A percentile compares a stretch with the other conserved stretches of the same genome.
These are phyloP conservation scores for Ganoderma leucocontextum DNA, from an alignment of 1,284 basidiomycete genomes.

Conservation along the genomic window DNA sequence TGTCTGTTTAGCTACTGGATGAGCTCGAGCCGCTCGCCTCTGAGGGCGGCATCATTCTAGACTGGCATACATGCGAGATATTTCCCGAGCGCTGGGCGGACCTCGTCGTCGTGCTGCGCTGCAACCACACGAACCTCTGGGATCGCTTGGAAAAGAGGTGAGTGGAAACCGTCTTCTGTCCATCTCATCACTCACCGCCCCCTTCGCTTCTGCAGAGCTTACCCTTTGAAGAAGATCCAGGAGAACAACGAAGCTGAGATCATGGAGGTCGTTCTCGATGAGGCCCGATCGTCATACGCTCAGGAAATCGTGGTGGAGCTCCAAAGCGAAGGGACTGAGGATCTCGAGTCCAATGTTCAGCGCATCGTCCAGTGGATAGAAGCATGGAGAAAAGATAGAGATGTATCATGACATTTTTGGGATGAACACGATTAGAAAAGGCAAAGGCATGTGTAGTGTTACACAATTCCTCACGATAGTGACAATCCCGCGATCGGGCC, in stretches of 20 bases:
- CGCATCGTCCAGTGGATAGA: conserved; percentile 89
- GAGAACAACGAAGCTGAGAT: conserved; percentile 99
- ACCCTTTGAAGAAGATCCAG: conserved; percentile 92
- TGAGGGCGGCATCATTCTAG: conserved; percentile 86
- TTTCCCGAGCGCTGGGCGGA: conserved; percentile 98
- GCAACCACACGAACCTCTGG: conserved; percentile 92
- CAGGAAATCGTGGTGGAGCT: conserved; percentile 90
- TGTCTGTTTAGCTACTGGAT: conserved; percentile 74
- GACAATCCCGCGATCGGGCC: not conserved
- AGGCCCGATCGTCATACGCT: conserved; percentile 89
- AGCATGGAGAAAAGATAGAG: conserved; percentile 71
- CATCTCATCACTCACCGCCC: not conserved
- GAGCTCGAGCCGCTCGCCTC: conserved; percentile 81
- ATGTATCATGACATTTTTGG: conserved; percentile 13
- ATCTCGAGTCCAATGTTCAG: conserved; percentile 88
- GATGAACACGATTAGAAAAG: conserved; percentile 8
- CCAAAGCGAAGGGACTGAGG: conserved; percentile 78
- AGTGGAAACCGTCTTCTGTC: conserved; percentile 36
- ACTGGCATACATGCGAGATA: conserved; percentile 96
- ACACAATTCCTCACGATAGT: not conserved
- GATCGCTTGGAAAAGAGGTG: conserved; percentile 93
- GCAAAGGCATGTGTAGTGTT: conserved; percentile 16
- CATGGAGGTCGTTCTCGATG: conserved; percentile 92
- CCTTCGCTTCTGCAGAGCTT: conserved; percentile 63
- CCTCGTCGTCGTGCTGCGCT: conserved; percentile 93